phyloP scores from a whole-genome alignment of 2,329 filamentous ascomycete genomes.

The Ophiocordyceps unilateralis region DNA sequence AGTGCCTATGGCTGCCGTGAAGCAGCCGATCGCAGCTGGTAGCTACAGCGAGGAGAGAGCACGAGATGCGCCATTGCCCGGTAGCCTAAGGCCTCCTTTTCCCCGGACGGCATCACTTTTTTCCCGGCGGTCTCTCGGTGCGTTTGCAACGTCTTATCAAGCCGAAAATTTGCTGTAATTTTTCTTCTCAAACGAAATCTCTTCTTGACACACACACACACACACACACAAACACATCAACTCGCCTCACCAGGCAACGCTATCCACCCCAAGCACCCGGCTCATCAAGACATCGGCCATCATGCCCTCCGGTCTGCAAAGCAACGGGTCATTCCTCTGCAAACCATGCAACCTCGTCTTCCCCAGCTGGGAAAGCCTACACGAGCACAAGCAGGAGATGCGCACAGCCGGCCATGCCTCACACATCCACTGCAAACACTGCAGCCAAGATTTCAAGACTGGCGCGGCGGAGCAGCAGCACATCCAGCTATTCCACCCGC shows the following conservation, averaged over 20 bases:
- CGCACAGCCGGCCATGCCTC: slow-evolving; percentile 6
- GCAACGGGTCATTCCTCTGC: slow-evolving; percentile 9
- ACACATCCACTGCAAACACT: slow-evolving; percentile 21
- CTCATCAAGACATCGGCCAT: neutral
- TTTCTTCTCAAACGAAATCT: too few relatives aligned
- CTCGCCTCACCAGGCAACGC: neutral
- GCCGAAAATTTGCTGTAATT: too few relatives aligned
- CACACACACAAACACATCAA: too few relatives aligned
- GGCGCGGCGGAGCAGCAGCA: slow-evolving; percentile 14
- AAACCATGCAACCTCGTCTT: slow-evolving; percentile 13
- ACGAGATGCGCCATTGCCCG: neutral
- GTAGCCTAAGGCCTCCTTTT: neutral
- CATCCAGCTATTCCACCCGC: slow-evolving; percentile 10
- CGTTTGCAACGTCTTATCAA: neutral
- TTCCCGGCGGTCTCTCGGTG: neutral
- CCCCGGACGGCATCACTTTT: neutral
- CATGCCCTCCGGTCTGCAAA: slow-evolving; percentile 5
- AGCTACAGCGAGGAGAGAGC: too few relatives aligned
- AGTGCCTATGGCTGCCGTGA: too few relatives aligned
- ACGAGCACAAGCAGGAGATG: slow-evolving; percentile 14
- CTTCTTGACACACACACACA: too few relatives aligned
- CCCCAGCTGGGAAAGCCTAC: slow-evolving; percentile 7
- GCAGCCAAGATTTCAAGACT: slow-evolving; percentile 18
- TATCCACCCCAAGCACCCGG: neutral
- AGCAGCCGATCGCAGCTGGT: too few relatives aligned